Base-by-base conservation (phyloP, 2,329 filamentous ascomycete species). In the Mycosphaerelloides madeirae region DNA sequence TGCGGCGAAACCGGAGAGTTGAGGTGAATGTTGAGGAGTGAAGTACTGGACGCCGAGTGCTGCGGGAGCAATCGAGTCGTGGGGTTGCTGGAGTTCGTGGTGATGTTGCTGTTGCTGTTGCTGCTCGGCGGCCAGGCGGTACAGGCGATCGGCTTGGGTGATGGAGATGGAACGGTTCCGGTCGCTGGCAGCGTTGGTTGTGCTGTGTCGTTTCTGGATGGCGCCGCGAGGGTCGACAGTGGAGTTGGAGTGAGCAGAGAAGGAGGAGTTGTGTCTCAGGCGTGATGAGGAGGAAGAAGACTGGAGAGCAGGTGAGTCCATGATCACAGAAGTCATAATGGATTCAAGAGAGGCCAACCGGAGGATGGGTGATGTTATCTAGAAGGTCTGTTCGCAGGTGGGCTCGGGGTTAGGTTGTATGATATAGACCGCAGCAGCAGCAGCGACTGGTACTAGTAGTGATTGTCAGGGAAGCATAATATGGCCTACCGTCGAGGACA, bases 251-350 rank as follows among this genome's bases (percentile, higher is more conserved):
- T 34, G 14, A 12, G 56, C 40, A 31, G 59, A 53, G 41, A 53
- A 55, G 49, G 49, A 55, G 44, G 58, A 57, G 44, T 57, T 49
- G 28, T 57, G 52, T 43, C 56, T 54, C 14, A 53, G 22, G 20
- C 57, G 49, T 9, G 52, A 37, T 25, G 49, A 44, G 22, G 22
- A 6, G 35, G 44, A 43, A 43, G 49, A 37, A 38, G 54, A 52
- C 52, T 61, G 58, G 46, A 59, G 50, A 53, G 49, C 50, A 44
- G 56, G 60, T 60, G 60, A 64, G 59, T 61, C 55, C 61, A 64
- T 64, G 56, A 44, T 54, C 44, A 46, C 34, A 41, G 46, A 38
- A 43, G 46, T 40, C 34, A 40, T 44, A 31, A 41, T 40, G 49
- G 43, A 51, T 50, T 46, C 44, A 43, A 52, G 44, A 43, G 22